phyloP scores from a whole-genome alignment of 139 green algal genomes.

The Tetradesmus lagerheimii region DNA sequence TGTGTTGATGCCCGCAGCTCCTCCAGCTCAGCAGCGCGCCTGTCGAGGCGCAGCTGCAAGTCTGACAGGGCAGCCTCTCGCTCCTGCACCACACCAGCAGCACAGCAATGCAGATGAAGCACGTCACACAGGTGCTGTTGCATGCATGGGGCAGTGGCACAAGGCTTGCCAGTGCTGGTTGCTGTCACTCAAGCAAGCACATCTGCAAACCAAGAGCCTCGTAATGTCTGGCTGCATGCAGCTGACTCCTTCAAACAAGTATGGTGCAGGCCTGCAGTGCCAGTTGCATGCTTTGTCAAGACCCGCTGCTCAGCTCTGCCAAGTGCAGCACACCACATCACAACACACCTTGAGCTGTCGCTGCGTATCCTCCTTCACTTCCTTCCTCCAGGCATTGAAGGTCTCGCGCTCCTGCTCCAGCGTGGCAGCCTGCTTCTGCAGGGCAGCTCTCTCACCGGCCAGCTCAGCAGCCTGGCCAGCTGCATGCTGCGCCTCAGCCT shows the following conservation, averaged over 20 bases:
- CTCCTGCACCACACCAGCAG: slow-evolving; percentile 25
- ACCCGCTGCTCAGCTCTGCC: not conserved
- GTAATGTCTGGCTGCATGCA: no score
- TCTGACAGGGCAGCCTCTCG: slow-evolving; percentile 38
- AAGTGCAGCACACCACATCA: not conserved
- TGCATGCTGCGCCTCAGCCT: slow-evolving; percentile 15
- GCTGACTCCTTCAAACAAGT: no score
- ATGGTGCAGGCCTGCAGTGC: not conserved
- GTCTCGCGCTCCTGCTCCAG: slow-evolving; percentile 20
- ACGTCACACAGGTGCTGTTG: no score
- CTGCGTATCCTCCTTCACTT: slow-evolving; percentile 32
- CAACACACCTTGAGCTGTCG: slow-evolving; percentile 24
- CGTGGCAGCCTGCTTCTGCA: slow-evolving; percentile 7
- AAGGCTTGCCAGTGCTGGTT: not conserved
- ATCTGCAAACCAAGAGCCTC: no score
- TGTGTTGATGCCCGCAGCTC: slow-evolving; percentile 13
- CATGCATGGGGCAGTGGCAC: no score
- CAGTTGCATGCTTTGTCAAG: not conserved
- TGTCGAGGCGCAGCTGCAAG: slow-evolving; percentile 34
- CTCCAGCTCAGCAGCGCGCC: slow-evolving; percentile 30
- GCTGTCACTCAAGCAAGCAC: no score
- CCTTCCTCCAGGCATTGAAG: slow-evolving; percentile 26
- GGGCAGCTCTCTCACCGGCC: slow-evolving; percentile 10
- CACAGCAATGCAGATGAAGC: not conserved
- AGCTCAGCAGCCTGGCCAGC: slow-evolving; percentile 24